Conservation (phyloP, 257 asterid genomes). For the Nicotiana attenuata region DNA sequence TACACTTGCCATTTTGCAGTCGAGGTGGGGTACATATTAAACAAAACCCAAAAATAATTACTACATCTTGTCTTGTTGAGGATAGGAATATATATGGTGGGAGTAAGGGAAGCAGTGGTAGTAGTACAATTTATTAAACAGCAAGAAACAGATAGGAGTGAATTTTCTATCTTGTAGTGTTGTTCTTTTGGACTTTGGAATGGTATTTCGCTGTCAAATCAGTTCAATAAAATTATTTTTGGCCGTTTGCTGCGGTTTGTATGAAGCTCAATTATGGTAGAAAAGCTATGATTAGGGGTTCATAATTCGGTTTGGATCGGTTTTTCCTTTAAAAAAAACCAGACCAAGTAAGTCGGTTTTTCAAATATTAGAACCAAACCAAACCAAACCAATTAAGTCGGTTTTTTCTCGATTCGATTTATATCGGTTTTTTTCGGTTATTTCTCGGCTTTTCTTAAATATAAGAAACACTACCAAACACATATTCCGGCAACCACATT, state of each 20-base stretch:
- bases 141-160: neutral
- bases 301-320: too few relatives aligned
- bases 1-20: neutral
- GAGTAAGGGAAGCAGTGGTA: neutral
- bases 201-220: neutral
- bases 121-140: neutral
- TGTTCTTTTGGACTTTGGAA: slow-evolving; percentile 3
- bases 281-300: neutral
- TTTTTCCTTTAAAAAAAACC: too few relatives aligned
- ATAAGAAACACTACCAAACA: too few relatives aligned
- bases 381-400: too few relatives aligned
- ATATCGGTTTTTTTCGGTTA: too few relatives aligned
- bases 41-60: neutral
- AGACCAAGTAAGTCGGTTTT: too few relatives aligned
- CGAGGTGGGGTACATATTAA: neutral
- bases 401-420: too few relatives aligned
- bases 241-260: neutral
- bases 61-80: neutral
- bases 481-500: too few relatives aligned
- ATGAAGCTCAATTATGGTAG: neutral
- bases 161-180: neutral
- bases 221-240: neutral
- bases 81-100: slow-evolving; percentile 1
- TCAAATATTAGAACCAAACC: too few relatives aligned
- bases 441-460: too few relatives aligned